Evolutionary conservation across 331 rosid species (phyloP), one percentile per base, ranked within the genome.

Genomic region (Quercus lobata): DNA sequence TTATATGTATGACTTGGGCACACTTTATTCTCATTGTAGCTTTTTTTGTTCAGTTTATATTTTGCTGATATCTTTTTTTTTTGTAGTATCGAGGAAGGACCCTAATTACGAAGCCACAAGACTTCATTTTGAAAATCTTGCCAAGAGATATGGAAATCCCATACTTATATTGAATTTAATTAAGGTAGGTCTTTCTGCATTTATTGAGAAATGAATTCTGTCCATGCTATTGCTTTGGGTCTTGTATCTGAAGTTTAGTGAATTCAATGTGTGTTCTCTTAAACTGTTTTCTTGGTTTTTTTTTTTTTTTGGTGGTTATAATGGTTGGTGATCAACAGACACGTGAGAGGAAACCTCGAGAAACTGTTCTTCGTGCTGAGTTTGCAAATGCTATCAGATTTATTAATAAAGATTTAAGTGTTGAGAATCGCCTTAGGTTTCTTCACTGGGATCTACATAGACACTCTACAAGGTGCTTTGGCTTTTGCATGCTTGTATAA

Each of bases 81-180:
- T 63, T 54, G 63, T 41, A 96, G 99, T 96, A 79, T 93, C 91
- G 35, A 89, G 49, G 77, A 89, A 89, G 87, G 98, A 93, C 77
- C 57, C 14, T 16, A 88, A 73, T 65, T 96, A 86, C 75, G 94
- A 90, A 71, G 97, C 97, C 58, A 96, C 99, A 16, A 89, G 89
- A 86, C 94, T 93, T 87, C 99, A 96, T 81, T 96, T 96, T 89
- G 93, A 93, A 54, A 96, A 96, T 89, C 98, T 96, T 75, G 90
- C 77, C 24, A 82, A 76, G 24, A 86, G 99, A 96, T 96, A 96
- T 80, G 98, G 97, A 83, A 89, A 92, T 80, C 98, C 98, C 21
- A 90, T 96, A 73, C 91, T 96, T 73, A 93, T 96, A 76, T 80
- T 96, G 91, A 96, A 96, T 85, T 86, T 96, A 86, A 93, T 96